phyloP scores from a whole-genome alignment of 2,329 filamentous ascomycete species.

The Clonostachys rosea region DNA sequence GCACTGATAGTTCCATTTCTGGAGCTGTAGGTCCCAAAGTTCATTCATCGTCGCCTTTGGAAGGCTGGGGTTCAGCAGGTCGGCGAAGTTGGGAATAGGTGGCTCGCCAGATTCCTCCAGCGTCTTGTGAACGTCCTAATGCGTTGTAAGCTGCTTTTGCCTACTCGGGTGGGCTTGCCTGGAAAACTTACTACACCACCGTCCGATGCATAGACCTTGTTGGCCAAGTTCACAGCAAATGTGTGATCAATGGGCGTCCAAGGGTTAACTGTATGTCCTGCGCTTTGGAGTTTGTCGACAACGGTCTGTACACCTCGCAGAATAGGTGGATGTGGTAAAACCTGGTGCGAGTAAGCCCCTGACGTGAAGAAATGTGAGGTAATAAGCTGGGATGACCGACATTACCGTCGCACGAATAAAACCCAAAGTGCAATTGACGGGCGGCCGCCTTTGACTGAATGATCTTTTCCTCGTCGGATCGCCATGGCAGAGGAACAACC shows the following conservation, averaged over 20 bases:
- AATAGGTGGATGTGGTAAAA: background rate
- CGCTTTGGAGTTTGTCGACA: conserved; percentile 12
- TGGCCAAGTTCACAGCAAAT: conserved; percentile 14
- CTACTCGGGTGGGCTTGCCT: conserved; percentile 4
- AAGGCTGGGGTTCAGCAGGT: conserved; percentile 7
- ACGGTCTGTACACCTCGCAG: conserved; percentile 19
- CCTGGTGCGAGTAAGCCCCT: conserved; percentile 32
- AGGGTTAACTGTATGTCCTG: conserved; percentile 17
- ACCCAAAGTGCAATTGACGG: conserved; percentile 20
- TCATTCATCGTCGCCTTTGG: conserved; percentile 14
- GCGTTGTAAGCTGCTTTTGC: background rate
- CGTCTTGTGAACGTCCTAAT: conserved; percentile 16
- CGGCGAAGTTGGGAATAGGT: conserved; percentile 22
- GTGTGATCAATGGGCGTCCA: conserved; percentile 22
- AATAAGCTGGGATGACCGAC: conserved; percentile 36
- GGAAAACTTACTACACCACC: conserved; percentile 11
- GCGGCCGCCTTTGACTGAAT: conserved; percentile 12
- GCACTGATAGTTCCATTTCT: conserved; percentile 23
- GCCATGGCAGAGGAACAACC: conserved; percentile 55
- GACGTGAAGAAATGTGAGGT: conserved; percentile 64
- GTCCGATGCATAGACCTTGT: conserved; percentile 18
- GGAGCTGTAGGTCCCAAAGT: conserved; percentile 14
- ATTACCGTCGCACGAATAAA: conserved; percentile 23
- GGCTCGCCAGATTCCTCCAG: conserved; percentile 27
- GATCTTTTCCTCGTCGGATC: conserved; percentile 18